These are phyloP conservation scores for Cryptosporidium bovis DNA, from an alignment of 169 alveolate genomes.

Conservation along the genomic window DNA sequence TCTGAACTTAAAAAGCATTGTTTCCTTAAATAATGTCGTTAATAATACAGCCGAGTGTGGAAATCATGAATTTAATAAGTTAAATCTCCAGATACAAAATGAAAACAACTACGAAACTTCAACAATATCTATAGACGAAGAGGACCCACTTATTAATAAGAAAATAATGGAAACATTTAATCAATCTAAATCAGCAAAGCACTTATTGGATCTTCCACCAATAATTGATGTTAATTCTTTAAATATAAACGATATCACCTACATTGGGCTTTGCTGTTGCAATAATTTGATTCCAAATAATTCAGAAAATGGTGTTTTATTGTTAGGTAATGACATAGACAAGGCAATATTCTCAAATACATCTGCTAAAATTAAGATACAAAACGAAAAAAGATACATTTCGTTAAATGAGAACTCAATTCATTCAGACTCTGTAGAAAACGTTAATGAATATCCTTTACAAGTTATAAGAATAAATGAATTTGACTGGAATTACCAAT, in stretches of 20 bases:
- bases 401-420: neutral
- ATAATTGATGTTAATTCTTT: neutral
- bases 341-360: slow-evolving; percentile 37
- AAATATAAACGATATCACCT: slow-evolving; percentile 4
- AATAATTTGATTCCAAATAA: slow-evolving; percentile 12
- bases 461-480: slow-evolving; percentile 50
- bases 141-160: slow-evolving; percentile 47
- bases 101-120: slow-evolving; percentile 53
- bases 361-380: slow-evolving; percentile 37
- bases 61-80: neutral
- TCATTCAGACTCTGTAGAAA: neutral
- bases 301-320: neutral
- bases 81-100: slow-evolving; percentile 16
- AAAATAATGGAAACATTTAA: neutral
- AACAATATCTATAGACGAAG: slow-evolving; percentile 61
- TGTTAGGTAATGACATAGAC: slow-evolving; percentile 57
- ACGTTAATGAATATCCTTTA: slow-evolving; percentile 23
- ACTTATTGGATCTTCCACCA: slow-evolving; percentile 21
- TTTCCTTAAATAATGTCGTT: neutral
- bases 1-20: neutral
- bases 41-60: neutral
- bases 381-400: slow-evolving; percentile 51
- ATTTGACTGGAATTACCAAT: slow-evolving; percentile 48
- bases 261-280: slow-evolving; percentile 49
- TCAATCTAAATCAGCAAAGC: neutral